Evolutionary conservation across 192 early-diverging fungal genomes (phyloP).

Genomic region (Chytriomyces confervae): DNA sequence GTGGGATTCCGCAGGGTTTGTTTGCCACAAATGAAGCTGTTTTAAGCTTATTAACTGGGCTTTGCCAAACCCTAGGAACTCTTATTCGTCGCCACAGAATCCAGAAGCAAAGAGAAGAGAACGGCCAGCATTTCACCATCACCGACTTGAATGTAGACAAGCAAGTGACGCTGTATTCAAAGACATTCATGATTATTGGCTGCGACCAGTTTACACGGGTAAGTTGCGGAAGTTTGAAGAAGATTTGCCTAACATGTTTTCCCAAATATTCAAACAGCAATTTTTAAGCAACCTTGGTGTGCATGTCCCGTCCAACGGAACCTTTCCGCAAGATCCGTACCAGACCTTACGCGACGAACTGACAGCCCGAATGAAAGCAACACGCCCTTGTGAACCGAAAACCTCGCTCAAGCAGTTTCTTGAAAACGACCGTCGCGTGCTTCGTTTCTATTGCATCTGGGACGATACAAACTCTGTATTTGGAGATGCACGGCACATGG

Average conservation of each 20-base stretch:
- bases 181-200: constrained; percentile 66
- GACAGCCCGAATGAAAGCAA: constrained; percentile 55
- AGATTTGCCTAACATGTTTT: neutral
- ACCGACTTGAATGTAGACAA: constrained; percentile 63
- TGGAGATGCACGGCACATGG: constrained; percentile 64
- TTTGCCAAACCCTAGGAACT: constrained; percentile 44
- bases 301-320: constrained; percentile 42
- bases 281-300: constrained; percentile 43
- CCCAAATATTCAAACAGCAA: constrained; percentile 37
- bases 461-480: constrained; percentile 63
- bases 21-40: neutral
- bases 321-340: constrained; percentile 63
- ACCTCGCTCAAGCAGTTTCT: constrained; percentile 63
- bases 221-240: neutral
- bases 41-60: neutral
- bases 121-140: constrained; percentile 61
- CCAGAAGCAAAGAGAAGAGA: constrained; percentile 44
- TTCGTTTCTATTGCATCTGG: constrained; percentile 71
- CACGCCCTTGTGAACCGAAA: constrained; percentile 51
- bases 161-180: constrained; percentile 62
- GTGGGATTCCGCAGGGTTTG: constrained; percentile 66
- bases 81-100: constrained; percentile 64
- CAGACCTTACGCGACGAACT: constrained; percentile 52
- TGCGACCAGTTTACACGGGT: constrained; percentile 69
- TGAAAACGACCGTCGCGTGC: constrained; percentile 65